These are phyloP conservation scores for Yamadazyma taylorii DNA, from an alignment of 1,139 yeast genomes.

Conservation along the genomic window DNA sequence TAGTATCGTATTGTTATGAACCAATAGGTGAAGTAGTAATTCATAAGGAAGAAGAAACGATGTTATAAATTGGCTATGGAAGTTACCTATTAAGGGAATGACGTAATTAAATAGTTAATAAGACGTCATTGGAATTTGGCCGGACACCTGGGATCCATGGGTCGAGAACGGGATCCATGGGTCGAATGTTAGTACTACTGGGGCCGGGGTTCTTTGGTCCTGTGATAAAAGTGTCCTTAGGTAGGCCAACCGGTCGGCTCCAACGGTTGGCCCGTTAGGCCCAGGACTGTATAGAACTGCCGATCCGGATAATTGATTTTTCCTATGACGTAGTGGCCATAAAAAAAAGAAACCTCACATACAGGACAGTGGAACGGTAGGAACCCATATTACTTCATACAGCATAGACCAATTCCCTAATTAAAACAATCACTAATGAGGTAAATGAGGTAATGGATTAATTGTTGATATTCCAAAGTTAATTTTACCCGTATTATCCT, in stretches of 20 bases:
- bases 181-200: no score
- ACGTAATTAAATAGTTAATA: neutral
- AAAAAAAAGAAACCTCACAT: neutral
- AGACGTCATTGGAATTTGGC: no score
- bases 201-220: no score
- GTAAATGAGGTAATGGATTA: conserved; percentile 2
- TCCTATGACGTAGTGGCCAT: conserved; percentile 2
- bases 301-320: conserved; percentile 2
- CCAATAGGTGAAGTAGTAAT: no score
- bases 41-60: no score
- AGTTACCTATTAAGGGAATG: neutral
- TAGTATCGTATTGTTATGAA: no score
- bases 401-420: neutral
- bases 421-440: neutral
- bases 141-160: no score
- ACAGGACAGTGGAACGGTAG: neutral
- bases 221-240: no score
- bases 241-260: no score
- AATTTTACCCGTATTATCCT: conserved; percentile 1
- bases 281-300: neutral
- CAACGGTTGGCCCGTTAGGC: neutral
- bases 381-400: neutral
- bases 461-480: neutral
- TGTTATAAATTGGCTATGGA: no score
- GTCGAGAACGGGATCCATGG: no score